Evolutionary conservation across 1,284 basidiomycete genomes (phyloP), one percentile per base, ranked within the genome.

Genomic region (Farysia itapuensis): DNA sequence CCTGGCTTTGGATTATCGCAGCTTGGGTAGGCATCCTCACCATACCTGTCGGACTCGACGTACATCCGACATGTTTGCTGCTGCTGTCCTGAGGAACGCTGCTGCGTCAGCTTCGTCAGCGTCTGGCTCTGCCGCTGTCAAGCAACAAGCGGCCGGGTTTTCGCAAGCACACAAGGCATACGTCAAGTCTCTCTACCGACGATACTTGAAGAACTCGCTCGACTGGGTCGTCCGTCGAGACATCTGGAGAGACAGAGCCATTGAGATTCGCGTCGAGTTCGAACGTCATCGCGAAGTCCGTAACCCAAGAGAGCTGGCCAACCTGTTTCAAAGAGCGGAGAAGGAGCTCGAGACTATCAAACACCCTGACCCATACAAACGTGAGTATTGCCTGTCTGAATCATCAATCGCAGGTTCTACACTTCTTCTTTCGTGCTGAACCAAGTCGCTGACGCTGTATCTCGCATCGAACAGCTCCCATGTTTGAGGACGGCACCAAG

Each of bases 281-380:
- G 92, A 96, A 80, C 80, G 82, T 64, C 90, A 95, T 81, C 92
- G 92, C 51, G 81, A 94, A 74, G 85, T 95, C 42, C 84, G 84
- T 49, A 90, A 95, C 77, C 92, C 92, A 13, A 83, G 92, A 60
- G 86, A 87, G 22, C 80, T 96, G 42, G 88, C 88, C 12, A 74
- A 79, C n/a, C 84, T 95, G 43, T 79, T 96, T 30, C 84, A 86
- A 72, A 84, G 86, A 72, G 90, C 90, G 6, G 92, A 95, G 79
- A 85, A 84, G 8, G 79, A 84, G 22, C 80, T 95, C 22, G 85
- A 84, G 13, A 78, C 78, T 23, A 82, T 79, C 67, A 80, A 80
- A 59, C 92, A 96, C 77, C 92, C 91, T 11, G 92, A 95, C 78
- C 92, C 92, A 38, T 91, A 92, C 79, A 86, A 87, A 78, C 80